These are phyloP conservation scores for Angomonas deanei DNA, from an alignment of 208 protist genomes.

Conservation along the genomic window DNA sequence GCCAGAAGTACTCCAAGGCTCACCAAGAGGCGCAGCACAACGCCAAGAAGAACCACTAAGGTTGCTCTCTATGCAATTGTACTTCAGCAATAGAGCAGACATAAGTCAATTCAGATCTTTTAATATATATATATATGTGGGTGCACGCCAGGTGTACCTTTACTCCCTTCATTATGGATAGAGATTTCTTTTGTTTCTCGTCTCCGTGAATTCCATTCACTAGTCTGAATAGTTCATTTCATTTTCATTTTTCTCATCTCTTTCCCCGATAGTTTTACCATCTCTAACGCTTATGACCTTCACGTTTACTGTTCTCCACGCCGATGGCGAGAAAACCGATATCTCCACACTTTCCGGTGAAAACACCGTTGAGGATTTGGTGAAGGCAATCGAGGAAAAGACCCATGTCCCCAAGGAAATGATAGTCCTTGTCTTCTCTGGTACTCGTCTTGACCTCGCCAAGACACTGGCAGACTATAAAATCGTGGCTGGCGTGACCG, in stretches of 20 bases:
- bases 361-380: constrained; percentile 77
- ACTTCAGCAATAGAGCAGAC: neutral
- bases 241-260: neutral
- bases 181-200: too few relatives aligned
- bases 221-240: too few relatives aligned
- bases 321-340: constrained; percentile 56
- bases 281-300: constrained; percentile 9
- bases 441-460: constrained; percentile 62
- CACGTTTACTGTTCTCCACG: constrained; percentile 66
- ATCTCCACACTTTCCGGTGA: constrained; percentile 65
- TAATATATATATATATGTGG: neutral
- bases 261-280: neutral
- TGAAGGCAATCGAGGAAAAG: constrained; percentile 72
- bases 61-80: neutral
- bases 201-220: too few relatives aligned
- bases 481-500: constrained; percentile 57
- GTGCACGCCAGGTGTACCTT: too few relatives aligned
- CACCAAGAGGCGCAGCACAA: constrained; percentile 5
- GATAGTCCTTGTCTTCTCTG: constrained; percentile 76
- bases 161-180: too few relatives aligned
- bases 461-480: constrained; percentile 49
- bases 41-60: constrained; percentile 46
- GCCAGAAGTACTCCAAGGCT: constrained; percentile 24
- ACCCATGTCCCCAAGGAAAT: constrained; percentile 76
- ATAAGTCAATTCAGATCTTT: neutral